These are phyloP conservation scores for Cyberlindnera saturnus DNA, from an alignment of 805 yeast species.

Conservation along the genomic window DNA sequence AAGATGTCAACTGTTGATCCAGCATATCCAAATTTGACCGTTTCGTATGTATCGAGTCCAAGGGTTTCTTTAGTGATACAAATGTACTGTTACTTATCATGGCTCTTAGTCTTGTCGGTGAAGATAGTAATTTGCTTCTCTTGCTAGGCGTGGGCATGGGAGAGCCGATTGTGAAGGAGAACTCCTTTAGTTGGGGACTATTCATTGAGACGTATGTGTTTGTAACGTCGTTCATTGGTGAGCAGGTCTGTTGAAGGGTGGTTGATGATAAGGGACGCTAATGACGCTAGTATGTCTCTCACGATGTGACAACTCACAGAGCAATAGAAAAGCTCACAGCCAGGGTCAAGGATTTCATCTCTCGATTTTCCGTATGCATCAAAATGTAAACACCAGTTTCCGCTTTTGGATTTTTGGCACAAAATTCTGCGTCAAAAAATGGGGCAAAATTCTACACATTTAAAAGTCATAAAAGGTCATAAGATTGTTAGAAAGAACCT, in stretches of 20 bases:
- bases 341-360: no score
- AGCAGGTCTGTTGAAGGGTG: not conserved
- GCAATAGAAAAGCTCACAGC: no score
- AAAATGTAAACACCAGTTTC: slow-evolving; percentile 2
- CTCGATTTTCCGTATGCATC: not conserved
- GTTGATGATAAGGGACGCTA: not conserved
- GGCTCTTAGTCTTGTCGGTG: not conserved
- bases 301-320: not conserved
- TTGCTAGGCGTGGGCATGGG: not conserved
- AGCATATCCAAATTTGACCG: slow-evolving; percentile 33
- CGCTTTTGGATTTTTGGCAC: not conserved
- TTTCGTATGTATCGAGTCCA: slow-evolving; percentile 2
- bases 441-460: not conserved
- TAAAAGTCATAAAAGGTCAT: no score
- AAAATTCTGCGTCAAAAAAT: not conserved
- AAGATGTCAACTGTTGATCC: slow-evolving; percentile 33
- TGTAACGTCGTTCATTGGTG: slow-evolving; percentile 11
- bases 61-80: not conserved
- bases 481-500: not conserved
- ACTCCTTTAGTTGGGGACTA: slow-evolving; percentile 2
- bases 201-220: slow-evolving; percentile 3
- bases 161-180: not conserved
- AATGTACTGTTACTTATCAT: not conserved
- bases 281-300: not conserved
- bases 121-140: not conserved